Conservation (phyloP, 208 protist species). For the Acanthamoeba healyi region DNA sequence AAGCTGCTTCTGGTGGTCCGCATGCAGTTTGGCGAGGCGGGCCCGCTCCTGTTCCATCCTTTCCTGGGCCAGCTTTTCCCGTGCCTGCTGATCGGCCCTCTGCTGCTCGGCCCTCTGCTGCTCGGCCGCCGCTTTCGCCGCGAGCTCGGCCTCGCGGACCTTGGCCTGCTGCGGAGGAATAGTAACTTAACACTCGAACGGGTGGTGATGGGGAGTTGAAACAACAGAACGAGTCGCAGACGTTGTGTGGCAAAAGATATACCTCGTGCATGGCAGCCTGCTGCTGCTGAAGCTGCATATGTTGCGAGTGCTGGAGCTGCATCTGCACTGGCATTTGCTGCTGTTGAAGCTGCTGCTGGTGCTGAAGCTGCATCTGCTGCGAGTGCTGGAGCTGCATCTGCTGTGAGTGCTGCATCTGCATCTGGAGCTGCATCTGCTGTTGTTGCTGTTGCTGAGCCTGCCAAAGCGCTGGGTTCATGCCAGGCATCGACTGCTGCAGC, state of each 20-base stretch:
- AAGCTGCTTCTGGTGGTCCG: conserved; percentile 28
- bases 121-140: background rate
- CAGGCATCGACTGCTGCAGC: background rate
- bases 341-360: background rate
- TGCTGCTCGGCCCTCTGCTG: background rate
- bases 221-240: background rate
- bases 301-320: background rate
- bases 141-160: background rate
- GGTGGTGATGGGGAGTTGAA: too few relatives aligned
- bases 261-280: background rate
- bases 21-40: background rate
- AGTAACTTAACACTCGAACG: background rate
- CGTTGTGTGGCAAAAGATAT: background rate
- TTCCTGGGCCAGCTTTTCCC: conserved; percentile 19
- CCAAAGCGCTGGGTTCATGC: background rate
- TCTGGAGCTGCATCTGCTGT: background rate
- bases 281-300: background rate
- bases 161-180: background rate
- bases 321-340: background rate
- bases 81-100: conserved; percentile 3
- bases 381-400: background rate
- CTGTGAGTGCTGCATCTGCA: background rate
- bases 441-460: background rate
- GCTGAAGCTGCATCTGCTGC: background rate
- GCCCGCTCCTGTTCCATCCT: conserved; percentile 25